A percentile compares a stretch with the other conserved stretches of the same genome.
These are phyloP conservation scores for Sporothrix globosa DNA, from an alignment of 2,329 filamentous ascomycete species.

Conservation along the genomic window DNA sequence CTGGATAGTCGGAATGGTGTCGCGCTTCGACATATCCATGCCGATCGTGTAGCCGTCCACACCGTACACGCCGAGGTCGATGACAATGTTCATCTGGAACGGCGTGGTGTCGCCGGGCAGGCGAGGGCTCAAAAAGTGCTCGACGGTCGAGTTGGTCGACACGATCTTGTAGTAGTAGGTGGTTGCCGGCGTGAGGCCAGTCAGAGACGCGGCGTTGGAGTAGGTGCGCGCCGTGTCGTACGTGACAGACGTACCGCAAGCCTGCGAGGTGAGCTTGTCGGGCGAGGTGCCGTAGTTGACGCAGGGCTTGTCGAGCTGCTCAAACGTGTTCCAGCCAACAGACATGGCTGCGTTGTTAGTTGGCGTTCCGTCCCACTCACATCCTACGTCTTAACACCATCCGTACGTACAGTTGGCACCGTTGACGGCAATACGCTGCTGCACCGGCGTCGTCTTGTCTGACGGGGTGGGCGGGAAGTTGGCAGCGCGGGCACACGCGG, in stretches of 20 bases:
- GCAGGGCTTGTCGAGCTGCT: conserved; percentile 50
- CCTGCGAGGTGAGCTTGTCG: conserved; percentile 44
- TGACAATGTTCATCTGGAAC: conserved; percentile 57
- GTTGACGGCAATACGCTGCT: conserved; percentile 57
- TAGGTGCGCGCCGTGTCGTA: conserved; percentile 60
- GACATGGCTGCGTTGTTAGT: conserved; percentile 49
- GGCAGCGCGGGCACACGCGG: conserved; percentile 30
- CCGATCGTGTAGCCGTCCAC: conserved; percentile 56
- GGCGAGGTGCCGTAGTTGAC: conserved; percentile 56
- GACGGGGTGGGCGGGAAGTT: conserved; percentile 52
- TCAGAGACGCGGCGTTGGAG: conserved; percentile 54
- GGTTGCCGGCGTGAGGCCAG: conserved; percentile 53
- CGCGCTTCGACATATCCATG: conserved; percentile 50
- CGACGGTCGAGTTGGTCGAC: conserved; percentile 58
- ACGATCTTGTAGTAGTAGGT: conserved; percentile 64
- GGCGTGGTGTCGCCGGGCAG: conserved; percentile 57
- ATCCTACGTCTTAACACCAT: background rate
- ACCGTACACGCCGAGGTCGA: conserved; percentile 60
- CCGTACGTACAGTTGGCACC: conserved; percentile 50
- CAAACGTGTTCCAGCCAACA: conserved; percentile 62
- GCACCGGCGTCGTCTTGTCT: conserved; percentile 57
- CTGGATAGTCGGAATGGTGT: conserved; percentile 53
- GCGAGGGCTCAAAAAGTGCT: conserved; percentile 59
- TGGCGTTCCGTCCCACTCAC: background rate
- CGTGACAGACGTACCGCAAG: conserved; percentile 53